phyloP scores from a whole-genome alignment of 2,329 filamentous ascomycete genomes.

The Verticillium albo-atrum region DNA sequence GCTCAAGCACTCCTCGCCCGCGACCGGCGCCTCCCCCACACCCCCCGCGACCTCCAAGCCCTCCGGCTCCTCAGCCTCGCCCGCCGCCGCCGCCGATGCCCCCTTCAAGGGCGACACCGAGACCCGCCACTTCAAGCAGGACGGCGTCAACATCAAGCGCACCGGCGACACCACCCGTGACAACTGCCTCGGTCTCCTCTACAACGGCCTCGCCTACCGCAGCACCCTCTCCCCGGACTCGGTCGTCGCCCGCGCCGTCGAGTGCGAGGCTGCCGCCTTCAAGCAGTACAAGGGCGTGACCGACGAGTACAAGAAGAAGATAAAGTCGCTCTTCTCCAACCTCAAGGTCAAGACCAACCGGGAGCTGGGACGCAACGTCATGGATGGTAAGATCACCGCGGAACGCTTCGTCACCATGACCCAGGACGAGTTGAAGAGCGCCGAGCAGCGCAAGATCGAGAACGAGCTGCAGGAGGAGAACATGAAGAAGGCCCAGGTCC shows the following conservation, averaged over 20 bases:
- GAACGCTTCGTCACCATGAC: slow-evolving; percentile 80
- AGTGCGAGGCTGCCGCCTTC: slow-evolving; percentile 78
- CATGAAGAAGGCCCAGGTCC: slow-evolving; percentile 95
- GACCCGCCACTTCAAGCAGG: slow-evolving; percentile 74
- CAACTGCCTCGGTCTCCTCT: slow-evolving; percentile 84
- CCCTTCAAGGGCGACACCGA: slow-evolving; percentile 62
- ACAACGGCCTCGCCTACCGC: slow-evolving; percentile 76
- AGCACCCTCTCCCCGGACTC: slow-evolving; percentile 67
- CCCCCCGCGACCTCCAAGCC: slow-evolving; percentile 40
- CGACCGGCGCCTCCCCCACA: slow-evolving; percentile 32
- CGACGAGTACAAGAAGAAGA: slow-evolving; percentile 77
- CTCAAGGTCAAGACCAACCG: slow-evolving; percentile 89
- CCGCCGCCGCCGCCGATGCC: slow-evolving; percentile 11
- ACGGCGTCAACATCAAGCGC: slow-evolving; percentile 72
- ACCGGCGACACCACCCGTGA: slow-evolving; percentile 73
- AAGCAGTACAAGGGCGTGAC: slow-evolving; percentile 65
- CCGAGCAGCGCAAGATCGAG: slow-evolving; percentile 73
- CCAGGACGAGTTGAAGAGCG: slow-evolving; percentile 86
- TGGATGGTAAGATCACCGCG: slow-evolving; percentile 67
- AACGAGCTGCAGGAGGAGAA: slow-evolving; percentile 80
- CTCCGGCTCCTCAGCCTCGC: slow-evolving; percentile 13
- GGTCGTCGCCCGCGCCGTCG: slow-evolving; percentile 70
- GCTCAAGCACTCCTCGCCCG: slow-evolving; percentile 33
- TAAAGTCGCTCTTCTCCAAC: slow-evolving; percentile 90
- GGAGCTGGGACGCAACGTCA: slow-evolving; percentile 69